A percentile compares a stretch with the other conserved stretches of the same genome.
Conservation (phyloP, 2,329 filamentous ascomycete species). For the Neonectria sp. region DNA sequence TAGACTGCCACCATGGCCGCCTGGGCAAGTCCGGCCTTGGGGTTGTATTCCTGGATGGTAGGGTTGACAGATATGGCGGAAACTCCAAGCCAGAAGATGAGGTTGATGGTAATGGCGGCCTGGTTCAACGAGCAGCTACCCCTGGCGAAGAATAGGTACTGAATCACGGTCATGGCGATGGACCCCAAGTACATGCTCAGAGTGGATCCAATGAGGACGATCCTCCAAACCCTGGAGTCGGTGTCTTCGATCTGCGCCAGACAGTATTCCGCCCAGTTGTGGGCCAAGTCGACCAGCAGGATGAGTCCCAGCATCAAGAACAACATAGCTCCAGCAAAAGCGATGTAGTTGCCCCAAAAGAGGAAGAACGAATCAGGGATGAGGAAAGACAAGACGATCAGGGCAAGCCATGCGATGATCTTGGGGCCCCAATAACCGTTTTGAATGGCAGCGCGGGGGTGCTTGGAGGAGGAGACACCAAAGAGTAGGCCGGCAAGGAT, state of each 20-base stretch:
- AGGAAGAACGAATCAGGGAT: slow-evolving; percentile 97
- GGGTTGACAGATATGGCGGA: slow-evolving; percentile 92
- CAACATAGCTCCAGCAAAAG: slow-evolving; percentile 88
- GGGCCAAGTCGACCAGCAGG: slow-evolving; percentile 92
- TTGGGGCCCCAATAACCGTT: slow-evolving; percentile 99
- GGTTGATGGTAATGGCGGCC: slow-evolving; percentile 93
- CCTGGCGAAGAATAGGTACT: slow-evolving; percentile 96
- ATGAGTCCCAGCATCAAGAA: slow-evolving; percentile 95
- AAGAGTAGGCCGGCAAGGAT: slow-evolving; percentile 88
- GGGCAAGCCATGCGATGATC: slow-evolving; percentile 87
- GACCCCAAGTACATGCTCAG: slow-evolving; percentile 94
- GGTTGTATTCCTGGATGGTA: slow-evolving; percentile 89
- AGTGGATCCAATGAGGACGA: slow-evolving; percentile 91
- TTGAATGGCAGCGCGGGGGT: slow-evolving; percentile 89
- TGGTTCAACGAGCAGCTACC: slow-evolving; percentile 95
- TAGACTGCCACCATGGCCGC: slow-evolving; percentile 97
- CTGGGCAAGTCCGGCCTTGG: slow-evolving; percentile 95
- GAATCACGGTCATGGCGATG: slow-evolving; percentile 93
- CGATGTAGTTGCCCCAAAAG: slow-evolving; percentile 95
- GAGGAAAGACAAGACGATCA: slow-evolving; percentile 93
- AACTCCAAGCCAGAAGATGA: slow-evolving; percentile 85
- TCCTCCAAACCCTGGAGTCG: slow-evolving; percentile 88
- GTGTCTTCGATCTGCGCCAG: slow-evolving; percentile 92
- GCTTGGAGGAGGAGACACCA: slow-evolving; percentile 88
- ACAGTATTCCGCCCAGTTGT: slow-evolving; percentile 98